Base-by-base conservation (phyloP, 768 basidiomycete genomes). In the Suillus lakei region DNA sequence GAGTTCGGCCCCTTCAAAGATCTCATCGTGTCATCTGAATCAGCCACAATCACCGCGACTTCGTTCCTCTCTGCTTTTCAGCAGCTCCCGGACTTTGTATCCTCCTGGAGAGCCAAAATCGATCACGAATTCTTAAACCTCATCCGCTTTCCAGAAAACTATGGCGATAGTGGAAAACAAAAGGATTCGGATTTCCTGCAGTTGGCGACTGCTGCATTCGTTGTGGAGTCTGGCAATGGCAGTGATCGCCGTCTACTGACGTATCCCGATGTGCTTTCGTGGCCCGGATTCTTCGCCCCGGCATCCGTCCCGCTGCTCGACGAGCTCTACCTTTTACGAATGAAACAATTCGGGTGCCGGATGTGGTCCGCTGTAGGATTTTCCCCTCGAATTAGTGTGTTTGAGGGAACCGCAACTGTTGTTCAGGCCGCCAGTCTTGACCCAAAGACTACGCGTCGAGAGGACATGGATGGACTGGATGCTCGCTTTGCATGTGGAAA, bases 51-150 rank as follows among this genome's bases (percentile, higher is more conserved):
- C 4, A 23, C 43, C 13, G 32, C 48, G 23, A 36, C 43, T 62
- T 54, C 48, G 10, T 62, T 62, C 36, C 5, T 38, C 55, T 34
- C 61, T 62, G 61, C 61, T 34, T 62, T 62, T 38, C 48, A 60
- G 32, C 48, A 60, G 26, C 54, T 62, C 30, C 61, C 32, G 16
- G 7, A 60, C 10, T 62, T 60, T 6, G 26, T 62, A 34, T 34
- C 30, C 55, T 50, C 61, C 54, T 62, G 61, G 61, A 50, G 61
- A 23, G 23, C 43, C n/a, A 54, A 50, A 32, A 38, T 62, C 21
- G 61, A 62, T 30, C 10, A 16, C 26, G 53, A 62, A 28, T 54
- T 62, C 60, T 18, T 60, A 26, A 39, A 59, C 18, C 26, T 28
- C 26, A 16, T 62, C 53, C 10, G 53, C 32, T 21, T 13, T n/a